Conservation (phyloP, 352 stramenopile species). For the Pythium oligandrum region DNA sequence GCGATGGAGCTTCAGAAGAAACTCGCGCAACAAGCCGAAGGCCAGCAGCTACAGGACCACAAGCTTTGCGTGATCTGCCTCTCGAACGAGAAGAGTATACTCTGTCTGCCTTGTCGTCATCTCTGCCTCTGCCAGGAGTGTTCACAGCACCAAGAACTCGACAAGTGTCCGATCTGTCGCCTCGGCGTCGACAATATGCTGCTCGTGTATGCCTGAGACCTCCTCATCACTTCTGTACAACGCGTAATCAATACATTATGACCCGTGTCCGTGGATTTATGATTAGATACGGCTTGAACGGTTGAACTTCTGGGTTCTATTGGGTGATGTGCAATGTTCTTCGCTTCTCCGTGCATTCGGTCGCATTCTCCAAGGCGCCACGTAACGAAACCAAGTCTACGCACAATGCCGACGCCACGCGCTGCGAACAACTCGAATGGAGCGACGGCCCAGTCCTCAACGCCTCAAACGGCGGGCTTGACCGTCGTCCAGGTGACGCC, state of each 20-base stretch:
- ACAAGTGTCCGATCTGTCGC: slow-evolving; percentile 81
- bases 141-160: slow-evolving; percentile 61
- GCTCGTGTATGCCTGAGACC: slow-evolving; percentile 67
- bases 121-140: slow-evolving; percentile 77
- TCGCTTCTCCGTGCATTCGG: no score
- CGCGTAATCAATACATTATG: no score
- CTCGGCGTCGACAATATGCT: slow-evolving; percentile 80
- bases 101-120: slow-evolving; percentile 80
- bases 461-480: not conserved
- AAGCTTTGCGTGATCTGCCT: slow-evolving; percentile 86
- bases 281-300: no score
- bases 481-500: not conserved
- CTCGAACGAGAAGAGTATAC: slow-evolving; percentile 75
- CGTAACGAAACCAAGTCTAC: no score
- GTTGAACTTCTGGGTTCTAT: no score
- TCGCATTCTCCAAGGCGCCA: no score
- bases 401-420: no score
- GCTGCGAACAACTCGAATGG: no score
- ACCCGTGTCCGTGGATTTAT: no score
- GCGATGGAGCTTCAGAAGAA: slow-evolving; percentile 71
- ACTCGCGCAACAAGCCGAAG: slow-evolving; percentile 67
- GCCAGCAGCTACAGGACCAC: slow-evolving; percentile 58
- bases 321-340: no score
- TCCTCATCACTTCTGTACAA: no score
- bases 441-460: no score